Evolutionary conservation across 495 filamentous ascomycete genomes (phyloP), one percentile per base, ranked within the genome.

Genomic region (Daldinia caldariorum): DNA sequence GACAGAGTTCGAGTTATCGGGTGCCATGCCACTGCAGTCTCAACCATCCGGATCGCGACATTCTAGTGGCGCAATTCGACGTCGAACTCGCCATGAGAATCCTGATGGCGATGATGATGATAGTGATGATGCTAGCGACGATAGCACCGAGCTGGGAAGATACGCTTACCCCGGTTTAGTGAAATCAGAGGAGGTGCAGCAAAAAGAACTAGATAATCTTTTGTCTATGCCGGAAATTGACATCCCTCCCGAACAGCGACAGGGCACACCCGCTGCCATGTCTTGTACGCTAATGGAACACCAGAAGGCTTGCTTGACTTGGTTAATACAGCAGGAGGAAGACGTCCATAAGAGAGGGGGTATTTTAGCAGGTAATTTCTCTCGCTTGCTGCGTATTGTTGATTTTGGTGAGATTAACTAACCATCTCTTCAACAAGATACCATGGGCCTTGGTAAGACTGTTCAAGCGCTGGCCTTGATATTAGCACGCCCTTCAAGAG

Each of bases 391-490:
- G 20, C 4, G 4, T 6, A 20, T 4, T 1, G 29, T 61, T 55
- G 18, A 41, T 20, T 18, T 14, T 26, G 43, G 29, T 29, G 7
- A 29, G 29, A 16, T 5, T 50, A 45, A 22, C 65, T 68, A 20
- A 72, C 51, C 4, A 2, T 32, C 18, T 35, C n/a, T 34, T 43
- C 35, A 20, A 57, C 10, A 8, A 72, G 92, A 97, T 74, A 93
- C 94, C 56, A 99, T 99, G 95, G 95, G 95, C 10, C 84, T 99
- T 9, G 95, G 95, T 20, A 99, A 99, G 81, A 99, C 95, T 1
- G 91, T 99, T 53, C 91, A 94, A 68, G 88, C 93, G 14, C 83
- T 99, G 22, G 89, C 95, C 2, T 84, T 99, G 35, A 91, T 99
- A 67, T 84, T 94, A 1, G 85, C 88, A n/a, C 83, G 88, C 29